Conservation (phyloP, 257 asterid species). For the Leonotis leonurus region DNA sequence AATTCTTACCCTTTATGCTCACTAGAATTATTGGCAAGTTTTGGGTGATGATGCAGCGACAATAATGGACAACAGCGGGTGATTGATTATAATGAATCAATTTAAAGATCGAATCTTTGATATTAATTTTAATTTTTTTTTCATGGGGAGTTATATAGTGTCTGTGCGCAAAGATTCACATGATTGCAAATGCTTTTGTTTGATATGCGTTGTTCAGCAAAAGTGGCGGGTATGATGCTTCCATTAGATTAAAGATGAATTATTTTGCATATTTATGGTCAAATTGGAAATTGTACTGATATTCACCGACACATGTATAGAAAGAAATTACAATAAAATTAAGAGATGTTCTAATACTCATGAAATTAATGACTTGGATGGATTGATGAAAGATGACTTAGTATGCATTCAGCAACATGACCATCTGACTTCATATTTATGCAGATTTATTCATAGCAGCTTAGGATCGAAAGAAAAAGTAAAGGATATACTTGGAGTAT, state of each 20-base stretch:
- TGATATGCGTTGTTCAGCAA: background rate
- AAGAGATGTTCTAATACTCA: background rate
- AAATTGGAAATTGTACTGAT: background rate
- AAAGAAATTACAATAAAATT: background rate
- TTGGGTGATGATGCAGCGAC: background rate
- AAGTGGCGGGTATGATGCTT: background rate
- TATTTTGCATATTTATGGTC: background rate
- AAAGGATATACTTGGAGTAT: background rate
- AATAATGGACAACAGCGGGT: background rate
- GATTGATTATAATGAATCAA: background rate
- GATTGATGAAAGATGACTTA: background rate
- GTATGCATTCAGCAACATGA: background rate
- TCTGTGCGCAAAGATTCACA: background rate
- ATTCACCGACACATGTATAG: background rate
- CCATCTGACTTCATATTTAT: background rate
- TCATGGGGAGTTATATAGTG: background rate
- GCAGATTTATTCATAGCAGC: background rate
- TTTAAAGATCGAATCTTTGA: background rate
- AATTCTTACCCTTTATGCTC: conserved; percentile 9
- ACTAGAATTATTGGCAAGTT: background rate
- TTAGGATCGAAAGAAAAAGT: background rate
- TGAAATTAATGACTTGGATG: background rate
- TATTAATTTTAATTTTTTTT: background rate
- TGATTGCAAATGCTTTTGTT: background rate
- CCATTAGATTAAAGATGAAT: background rate